A percentile compares a stretch with the other conserved stretches of the same genome.
phyloP scores from a whole-genome alignment of 805 yeast genomes.

The Ogataea paradorogensis region DNA sequence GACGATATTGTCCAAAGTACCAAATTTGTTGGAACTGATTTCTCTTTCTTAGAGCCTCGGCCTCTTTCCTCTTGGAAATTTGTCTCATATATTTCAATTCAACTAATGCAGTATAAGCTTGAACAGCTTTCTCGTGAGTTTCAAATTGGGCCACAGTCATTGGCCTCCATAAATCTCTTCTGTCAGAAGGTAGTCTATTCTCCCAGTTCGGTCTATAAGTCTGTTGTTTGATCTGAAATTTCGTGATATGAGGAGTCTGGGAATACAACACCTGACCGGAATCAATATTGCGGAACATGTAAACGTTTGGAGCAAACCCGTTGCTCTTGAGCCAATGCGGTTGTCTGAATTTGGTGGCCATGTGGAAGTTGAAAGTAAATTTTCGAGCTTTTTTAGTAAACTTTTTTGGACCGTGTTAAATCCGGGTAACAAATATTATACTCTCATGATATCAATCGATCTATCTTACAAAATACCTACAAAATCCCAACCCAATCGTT shows the following conservation, averaged over 20 bases:
- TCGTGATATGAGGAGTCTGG: slow-evolving; percentile 66
- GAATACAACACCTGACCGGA: slow-evolving; percentile 88
- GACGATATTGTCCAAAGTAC: slow-evolving; percentile 86
- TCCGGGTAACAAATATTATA: slow-evolving; percentile 7
- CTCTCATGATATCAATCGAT: slow-evolving; percentile 3
- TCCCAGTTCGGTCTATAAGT: slow-evolving; percentile 87
- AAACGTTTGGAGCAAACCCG: slow-evolving; percentile 79
- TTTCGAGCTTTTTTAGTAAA: slow-evolving; percentile 3
- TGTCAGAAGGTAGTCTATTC: slow-evolving; percentile 71
- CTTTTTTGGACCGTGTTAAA: not conserved
- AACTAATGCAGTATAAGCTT: slow-evolving; percentile 71
- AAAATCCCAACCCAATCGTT: slow-evolving; percentile 6
- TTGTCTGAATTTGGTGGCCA: slow-evolving; percentile 46
- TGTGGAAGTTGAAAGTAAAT: slow-evolving; percentile 8
- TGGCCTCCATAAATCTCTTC: slow-evolving; percentile 88
- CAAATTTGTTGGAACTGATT: slow-evolving; percentile 77
- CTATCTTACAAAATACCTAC: slow-evolving; percentile 7
- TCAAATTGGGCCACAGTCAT: slow-evolving; percentile 78
- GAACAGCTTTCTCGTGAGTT: slow-evolving; percentile 59
- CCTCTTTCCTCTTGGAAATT: slow-evolving; percentile 52
- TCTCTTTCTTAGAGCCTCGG: slow-evolving; percentile 66
- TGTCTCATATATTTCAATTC: slow-evolving; percentile 75
- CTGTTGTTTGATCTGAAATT: slow-evolving; percentile 61
- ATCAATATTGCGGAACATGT: slow-evolving; percentile 78
- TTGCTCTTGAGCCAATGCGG: slow-evolving; percentile 57